Evolutionary conservation across 1,284 basidiomycete species (phyloP).

Genomic region (Neolentinus lepideus): DNA sequence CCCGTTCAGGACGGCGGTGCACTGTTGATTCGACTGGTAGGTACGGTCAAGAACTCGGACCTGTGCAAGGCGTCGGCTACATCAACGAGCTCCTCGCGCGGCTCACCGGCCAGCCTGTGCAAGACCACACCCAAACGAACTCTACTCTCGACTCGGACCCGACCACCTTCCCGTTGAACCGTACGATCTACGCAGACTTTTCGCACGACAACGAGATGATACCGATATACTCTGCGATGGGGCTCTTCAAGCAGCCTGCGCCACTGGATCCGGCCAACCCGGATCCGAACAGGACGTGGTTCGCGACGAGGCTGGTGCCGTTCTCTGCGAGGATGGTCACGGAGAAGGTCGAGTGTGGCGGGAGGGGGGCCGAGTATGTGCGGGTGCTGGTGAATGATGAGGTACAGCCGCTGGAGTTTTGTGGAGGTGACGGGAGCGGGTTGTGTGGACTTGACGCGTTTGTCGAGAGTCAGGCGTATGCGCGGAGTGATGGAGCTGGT

Average conservation of each 20-base stretch:
- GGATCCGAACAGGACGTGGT: slow-evolving; percentile 43
- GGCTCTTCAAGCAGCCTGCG: slow-evolving; percentile 45
- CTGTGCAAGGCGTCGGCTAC: slow-evolving; percentile 75
- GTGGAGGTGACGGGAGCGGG: slow-evolving; percentile 39
- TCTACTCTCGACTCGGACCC: slow-evolving; percentile 63
- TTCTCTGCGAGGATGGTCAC: slow-evolving; percentile 60
- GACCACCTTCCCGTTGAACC: slow-evolving; percentile 66
- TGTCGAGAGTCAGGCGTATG: slow-evolving; percentile 64
- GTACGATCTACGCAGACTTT: slow-evolving; percentile 68
- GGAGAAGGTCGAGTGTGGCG: slow-evolving; percentile 48
- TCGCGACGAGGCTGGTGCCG: slow-evolving; percentile 51
- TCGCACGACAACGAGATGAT: slow-evolving; percentile 81
- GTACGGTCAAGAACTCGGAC: slow-evolving; percentile 60
- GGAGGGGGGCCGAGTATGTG: slow-evolving; percentile 41
- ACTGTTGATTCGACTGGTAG: slow-evolving; percentile 22
- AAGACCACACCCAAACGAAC: slow-evolving; percentile 74
- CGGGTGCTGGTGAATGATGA: slow-evolving; percentile 64
- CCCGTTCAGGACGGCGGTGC: background rate
- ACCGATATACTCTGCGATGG: slow-evolving; percentile 69
- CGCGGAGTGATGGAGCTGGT: slow-evolving; percentile 54
- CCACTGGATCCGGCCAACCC: slow-evolving; percentile 35
- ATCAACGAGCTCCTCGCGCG: slow-evolving; percentile 80
- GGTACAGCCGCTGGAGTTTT: slow-evolving; percentile 56
- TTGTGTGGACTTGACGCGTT: slow-evolving; percentile 64
- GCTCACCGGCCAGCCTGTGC: slow-evolving; percentile 53